Conservation (phyloP, 129 eudicot genomes). For the Arctium minus region DNA sequence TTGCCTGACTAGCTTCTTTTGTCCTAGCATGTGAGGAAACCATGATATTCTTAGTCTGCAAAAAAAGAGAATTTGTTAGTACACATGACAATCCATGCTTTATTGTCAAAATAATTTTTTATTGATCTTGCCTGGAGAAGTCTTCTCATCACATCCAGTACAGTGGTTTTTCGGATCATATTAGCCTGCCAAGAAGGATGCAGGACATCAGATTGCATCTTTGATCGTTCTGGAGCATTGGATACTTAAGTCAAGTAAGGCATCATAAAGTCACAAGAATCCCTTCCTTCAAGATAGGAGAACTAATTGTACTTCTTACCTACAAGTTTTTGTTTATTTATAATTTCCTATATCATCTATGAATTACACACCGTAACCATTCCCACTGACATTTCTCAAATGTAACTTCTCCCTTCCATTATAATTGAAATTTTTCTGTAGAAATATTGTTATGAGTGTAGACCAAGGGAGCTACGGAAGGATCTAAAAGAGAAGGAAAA, state of each 20-base stretch:
- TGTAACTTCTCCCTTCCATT: neutral
- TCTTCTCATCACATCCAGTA: constrained; percentile 98
- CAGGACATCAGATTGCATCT: neutral
- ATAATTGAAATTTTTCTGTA: neutral
- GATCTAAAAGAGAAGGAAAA: neutral
- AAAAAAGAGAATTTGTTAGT: constrained; percentile 24
- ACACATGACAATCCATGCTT: constrained; percentile 11
- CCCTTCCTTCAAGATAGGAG: neutral
- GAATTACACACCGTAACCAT: neutral
- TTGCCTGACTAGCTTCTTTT: constrained; percentile 96
- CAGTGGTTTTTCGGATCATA: constrained; percentile 96
- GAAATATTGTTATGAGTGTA: neutral
- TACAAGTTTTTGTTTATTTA: neutral
- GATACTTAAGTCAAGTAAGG: neutral
- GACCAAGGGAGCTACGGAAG: neutral
- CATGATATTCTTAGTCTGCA: constrained; percentile 98
- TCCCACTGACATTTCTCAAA: neutral
- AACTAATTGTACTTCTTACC: neutral
- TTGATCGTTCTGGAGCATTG: neutral
- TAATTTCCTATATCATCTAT: neutral
- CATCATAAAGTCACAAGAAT: neutral
- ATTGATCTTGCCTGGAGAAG: constrained; percentile 84
- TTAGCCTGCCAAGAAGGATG: constrained; percentile 67
- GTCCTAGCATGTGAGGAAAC: constrained; percentile 95
- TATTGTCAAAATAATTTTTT: neutral